These are phyloP conservation scores for Lentinula aciculospora DNA, from an alignment of 768 basidiomycete genomes.

Conservation along the genomic window DNA sequence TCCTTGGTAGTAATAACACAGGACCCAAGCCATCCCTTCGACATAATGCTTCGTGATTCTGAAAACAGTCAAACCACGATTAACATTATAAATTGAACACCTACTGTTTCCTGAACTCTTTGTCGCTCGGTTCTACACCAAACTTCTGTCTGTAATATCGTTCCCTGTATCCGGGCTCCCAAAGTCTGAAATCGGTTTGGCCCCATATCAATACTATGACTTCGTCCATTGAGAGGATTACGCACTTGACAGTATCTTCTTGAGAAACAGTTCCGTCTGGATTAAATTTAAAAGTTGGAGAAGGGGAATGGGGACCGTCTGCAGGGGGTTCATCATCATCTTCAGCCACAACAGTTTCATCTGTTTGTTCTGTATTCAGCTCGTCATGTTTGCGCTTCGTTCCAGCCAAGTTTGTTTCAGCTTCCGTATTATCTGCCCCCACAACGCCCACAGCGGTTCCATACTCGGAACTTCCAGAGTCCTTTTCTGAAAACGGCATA, in stretches of 20 bases:
- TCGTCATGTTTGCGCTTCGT: constrained; percentile 47
- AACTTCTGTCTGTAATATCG: constrained; percentile 96
- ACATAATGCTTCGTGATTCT: constrained; percentile 84
- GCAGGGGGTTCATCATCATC: constrained; percentile 42
- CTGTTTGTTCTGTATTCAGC: constrained; percentile 32
- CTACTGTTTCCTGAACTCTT: constrained; percentile 68
- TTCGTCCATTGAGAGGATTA: constrained; percentile 9
- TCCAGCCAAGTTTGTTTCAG: constrained; percentile 17
- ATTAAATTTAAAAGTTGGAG: constrained; percentile 69
- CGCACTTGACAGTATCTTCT: constrained; percentile 87
- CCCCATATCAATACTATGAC: constrained; percentile 9
- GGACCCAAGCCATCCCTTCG: constrained; percentile 93
- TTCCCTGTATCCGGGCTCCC: constrained; percentile 94
- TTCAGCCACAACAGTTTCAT: constrained; percentile 26
- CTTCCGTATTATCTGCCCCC: constrained; percentile 14
- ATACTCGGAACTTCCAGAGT: neutral
- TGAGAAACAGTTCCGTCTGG: constrained; percentile 93
- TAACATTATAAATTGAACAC: constrained; percentile 17
- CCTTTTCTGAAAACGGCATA: constrained; percentile 7
- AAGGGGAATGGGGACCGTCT: constrained; percentile 30
- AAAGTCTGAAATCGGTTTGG: constrained; percentile 51
- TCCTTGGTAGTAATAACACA: constrained; percentile 98
- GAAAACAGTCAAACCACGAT: constrained; percentile 6
- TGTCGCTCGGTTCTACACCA: constrained; percentile 64
- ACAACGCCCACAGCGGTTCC: constrained; percentile 12